Evolutionary conservation across 768 basidiomycete species (phyloP).

Genomic region (Scleroderma bovista): DNA sequence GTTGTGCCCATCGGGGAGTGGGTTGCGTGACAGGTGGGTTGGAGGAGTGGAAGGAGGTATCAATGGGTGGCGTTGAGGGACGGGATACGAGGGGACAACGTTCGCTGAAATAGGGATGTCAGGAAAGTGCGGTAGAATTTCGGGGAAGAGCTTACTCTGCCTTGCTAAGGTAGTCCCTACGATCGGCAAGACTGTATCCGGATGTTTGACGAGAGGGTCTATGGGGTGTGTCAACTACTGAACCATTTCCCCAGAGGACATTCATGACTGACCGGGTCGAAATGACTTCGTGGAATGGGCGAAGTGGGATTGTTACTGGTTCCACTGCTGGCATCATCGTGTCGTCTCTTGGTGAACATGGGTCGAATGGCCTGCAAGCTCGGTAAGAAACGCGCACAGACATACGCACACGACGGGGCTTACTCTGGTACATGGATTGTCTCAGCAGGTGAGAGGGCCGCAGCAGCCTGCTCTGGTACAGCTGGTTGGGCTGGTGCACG

Average conservation of each 20-base stretch:
- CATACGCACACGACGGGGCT: neutral
- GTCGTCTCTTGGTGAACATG: constrained; percentile 31
- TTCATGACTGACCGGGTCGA: constrained; percentile 12
- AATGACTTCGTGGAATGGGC: constrained; percentile 32
- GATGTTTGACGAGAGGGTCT: constrained; percentile 15
- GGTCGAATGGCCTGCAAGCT: constrained; percentile 14
- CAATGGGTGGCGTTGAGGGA: constrained; percentile 26
- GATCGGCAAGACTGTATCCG: constrained; percentile 12
- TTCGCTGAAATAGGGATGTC: constrained; percentile 38
- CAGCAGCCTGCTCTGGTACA: constrained; percentile 3
- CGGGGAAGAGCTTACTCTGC: constrained; percentile 21
- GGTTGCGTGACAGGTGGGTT: constrained; percentile 21
- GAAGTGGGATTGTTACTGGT: constrained; percentile 25
- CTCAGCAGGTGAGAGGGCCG: constrained; percentile 21
- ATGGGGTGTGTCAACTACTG: neutral
- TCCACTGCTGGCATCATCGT: constrained; percentile 17
- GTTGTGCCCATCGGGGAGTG: constrained; percentile 23
- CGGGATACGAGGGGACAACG: constrained; percentile 46
- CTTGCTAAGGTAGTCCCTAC: constrained; percentile 9
- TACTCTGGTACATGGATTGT: constrained; percentile 29
- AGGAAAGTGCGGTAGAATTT: neutral
- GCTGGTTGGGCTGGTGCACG: no score
- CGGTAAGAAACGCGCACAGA: neutral
- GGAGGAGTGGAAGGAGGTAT: constrained; percentile 16
- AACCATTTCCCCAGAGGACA: no score